phyloP scores from a whole-genome alignment of 148 eudicot genomes.

The Nyssa sinensis region DNA sequence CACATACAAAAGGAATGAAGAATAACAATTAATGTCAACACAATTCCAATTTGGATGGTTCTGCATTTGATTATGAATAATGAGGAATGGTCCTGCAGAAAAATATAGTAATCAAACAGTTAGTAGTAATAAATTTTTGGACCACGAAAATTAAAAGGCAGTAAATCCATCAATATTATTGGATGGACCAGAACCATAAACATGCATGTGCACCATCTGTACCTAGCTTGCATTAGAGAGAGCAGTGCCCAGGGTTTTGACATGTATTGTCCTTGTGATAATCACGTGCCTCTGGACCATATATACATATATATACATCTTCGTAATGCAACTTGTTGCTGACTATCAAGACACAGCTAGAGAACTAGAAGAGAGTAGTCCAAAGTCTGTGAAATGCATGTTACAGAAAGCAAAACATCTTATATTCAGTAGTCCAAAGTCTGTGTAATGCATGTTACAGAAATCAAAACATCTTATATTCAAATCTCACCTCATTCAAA shows the following conservation, averaged over 20 bases:
- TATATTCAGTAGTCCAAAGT: too few species aligned
- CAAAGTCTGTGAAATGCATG: too few species aligned
- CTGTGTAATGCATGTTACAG: too few species aligned
- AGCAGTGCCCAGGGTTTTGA: conserved; percentile 21
- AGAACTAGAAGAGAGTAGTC: too few species aligned
- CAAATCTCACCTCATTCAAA: too few species aligned
- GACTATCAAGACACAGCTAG: too few species aligned
- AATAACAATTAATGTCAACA: not conserved
- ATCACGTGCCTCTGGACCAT: conserved; percentile 53
- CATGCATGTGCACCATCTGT: conserved; percentile 30
- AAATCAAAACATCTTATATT: too few species aligned
- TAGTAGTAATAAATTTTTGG: conserved; percentile 11
- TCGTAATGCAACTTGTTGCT: not conserved
- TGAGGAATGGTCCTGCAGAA: not conserved
- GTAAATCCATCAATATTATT: not conserved
- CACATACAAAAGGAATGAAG: too few species aligned
- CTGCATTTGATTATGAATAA: not conserved
- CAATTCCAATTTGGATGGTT: not conserved
- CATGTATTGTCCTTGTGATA: conserved; percentile 18
- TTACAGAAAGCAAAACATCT: too few species aligned
- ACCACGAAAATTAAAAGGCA: conserved; percentile 18
- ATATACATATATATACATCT: too few species aligned
- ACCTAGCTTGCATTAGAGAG: conserved; percentile 12
- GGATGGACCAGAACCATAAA: conserved; percentile 17
- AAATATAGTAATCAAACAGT: conserved; percentile 16